Conservation (phyloP, 2,329 filamentous ascomycete genomes). For the Exophiala viscosa region DNA sequence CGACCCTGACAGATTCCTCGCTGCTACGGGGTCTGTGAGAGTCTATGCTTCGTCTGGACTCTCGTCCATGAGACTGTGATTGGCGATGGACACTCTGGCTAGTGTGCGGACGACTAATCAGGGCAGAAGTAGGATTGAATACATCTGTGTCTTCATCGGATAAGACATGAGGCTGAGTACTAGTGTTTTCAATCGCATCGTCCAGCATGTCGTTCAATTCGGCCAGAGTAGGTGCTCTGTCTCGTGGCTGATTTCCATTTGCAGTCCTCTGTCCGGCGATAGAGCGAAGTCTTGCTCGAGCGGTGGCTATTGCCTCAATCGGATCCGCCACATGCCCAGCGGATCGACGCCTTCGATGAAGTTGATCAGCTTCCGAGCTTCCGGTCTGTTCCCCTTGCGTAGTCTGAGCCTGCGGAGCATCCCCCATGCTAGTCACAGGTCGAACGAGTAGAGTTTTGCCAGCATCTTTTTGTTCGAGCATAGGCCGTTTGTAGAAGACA, state of each 20-base stretch:
- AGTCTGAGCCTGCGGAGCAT: background rate
- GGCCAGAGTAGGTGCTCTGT: conserved; percentile 20
- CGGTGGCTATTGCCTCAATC: conserved; percentile 18
- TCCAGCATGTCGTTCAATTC: conserved; percentile 28
- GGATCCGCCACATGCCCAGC: conserved; percentile 15
- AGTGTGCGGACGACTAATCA: conserved; percentile 4
- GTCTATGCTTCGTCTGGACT: conserved; percentile 10
- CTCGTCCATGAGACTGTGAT: conserved; percentile 6
- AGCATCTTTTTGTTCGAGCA: background rate
- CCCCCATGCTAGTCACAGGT: conserved; percentile 18
- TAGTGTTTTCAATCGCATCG: conserved; percentile 23
- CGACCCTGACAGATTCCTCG: conserved; percentile 13
- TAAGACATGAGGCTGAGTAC: conserved; percentile 5
- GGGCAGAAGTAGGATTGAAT: conserved; percentile 4
- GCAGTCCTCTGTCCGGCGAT: conserved; percentile 11
- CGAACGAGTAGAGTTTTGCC: conserved; percentile 1
- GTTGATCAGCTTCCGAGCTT: background rate
- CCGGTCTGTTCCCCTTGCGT: background rate
- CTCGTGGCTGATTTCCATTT: conserved; percentile 2
- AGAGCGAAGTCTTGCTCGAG: conserved; percentile 21
- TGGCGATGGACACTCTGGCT: conserved; percentile 2
- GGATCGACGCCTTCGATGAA: conserved; percentile 14
- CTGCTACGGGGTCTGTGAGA: conserved; percentile 15
- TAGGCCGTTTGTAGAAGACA: conserved; percentile 1
- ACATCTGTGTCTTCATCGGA: conserved; percentile 6